These are phyloP conservation scores for Globisporangium cystogenes DNA, from an alignment of 352 stramenopile genomes.

Conservation along the genomic window DNA sequence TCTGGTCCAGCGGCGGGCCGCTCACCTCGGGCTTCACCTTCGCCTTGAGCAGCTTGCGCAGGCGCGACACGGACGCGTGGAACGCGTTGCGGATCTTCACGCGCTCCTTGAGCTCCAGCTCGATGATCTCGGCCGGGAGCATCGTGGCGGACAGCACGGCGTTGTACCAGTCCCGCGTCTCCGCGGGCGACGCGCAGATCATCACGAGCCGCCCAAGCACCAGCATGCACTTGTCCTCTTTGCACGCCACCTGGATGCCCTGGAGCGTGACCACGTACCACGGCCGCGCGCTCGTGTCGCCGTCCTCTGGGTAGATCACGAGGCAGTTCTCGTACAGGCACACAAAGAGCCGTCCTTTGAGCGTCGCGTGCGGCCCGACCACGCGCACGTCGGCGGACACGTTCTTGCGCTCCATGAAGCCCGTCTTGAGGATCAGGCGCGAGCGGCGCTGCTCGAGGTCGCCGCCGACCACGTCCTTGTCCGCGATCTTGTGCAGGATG, in stretches of 20 bases:
- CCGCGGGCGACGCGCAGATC: constrained; percentile 38
- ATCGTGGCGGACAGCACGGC: constrained; percentile 57
- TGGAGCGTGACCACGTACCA: constrained; percentile 78
- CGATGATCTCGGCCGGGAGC: constrained; percentile 60
- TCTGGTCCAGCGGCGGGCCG: constrained; percentile 60
- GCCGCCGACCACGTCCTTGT: constrained; percentile 51
- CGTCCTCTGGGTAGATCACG: constrained; percentile 71
- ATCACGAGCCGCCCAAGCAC: constrained; percentile 56
- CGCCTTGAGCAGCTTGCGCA: constrained; percentile 73
- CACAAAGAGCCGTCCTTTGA: constrained; percentile 71
- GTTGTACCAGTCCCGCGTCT: constrained; percentile 69
- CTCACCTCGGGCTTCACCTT: constrained; percentile 74
- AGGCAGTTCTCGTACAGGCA: constrained; percentile 77
- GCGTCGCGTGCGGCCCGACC: constrained; percentile 61
- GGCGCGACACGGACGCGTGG: constrained; percentile 49
- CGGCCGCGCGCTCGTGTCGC: constrained; percentile 45
- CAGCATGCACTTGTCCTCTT: constrained; percentile 64
- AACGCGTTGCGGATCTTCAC: constrained; percentile 66
- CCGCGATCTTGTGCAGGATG: constrained; percentile 67
- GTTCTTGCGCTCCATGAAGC: constrained; percentile 66
- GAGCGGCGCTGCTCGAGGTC: constrained; percentile 69
- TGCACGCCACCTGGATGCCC: constrained; percentile 54
- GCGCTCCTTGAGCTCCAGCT: constrained; percentile 74
- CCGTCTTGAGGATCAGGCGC: constrained; percentile 70
- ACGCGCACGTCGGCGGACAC: constrained; percentile 13